Evolutionary conservation across 768 basidiomycete species (phyloP), one percentile per base, ranked within the genome.

Genomic region (Xanthoconium purpureum): DNA sequence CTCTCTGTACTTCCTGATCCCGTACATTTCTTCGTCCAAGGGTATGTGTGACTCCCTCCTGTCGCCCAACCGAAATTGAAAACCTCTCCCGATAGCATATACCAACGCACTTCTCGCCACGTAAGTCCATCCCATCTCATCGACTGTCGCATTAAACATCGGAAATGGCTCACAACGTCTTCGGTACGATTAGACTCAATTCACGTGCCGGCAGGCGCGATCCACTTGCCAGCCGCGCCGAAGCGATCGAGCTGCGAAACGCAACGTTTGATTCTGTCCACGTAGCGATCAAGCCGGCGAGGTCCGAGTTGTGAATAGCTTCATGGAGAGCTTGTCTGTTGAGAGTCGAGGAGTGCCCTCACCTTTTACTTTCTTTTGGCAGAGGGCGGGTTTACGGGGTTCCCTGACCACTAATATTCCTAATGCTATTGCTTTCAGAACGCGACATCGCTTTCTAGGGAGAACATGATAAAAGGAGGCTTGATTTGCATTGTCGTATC

Each of bases 21-120:
- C 53, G 2, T 54, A 54, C 38, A 47, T 54, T 17, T 47, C 30
- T 40, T 54, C 45, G 6, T 54, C 53, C 37, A 54, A 54, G 40
- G 53, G 53, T 47, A 28, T 15, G 53, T 24, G 45, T 5, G 4
- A 6, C 15, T 7, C 29, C 6, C 39, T 30, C 17, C 28, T 8
- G 10, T 3, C 32, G 6, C 17, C 9, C 18, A 20, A 38, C 15
- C 9, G 11, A 38, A 36, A 10, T 30, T 47, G 28, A 54, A 32
- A 20, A 11, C 4, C 20, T 17, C 7, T 13, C 36, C 17, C 2
- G 13, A 8, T 15, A 54, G 53, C 53, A 1, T 54, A 54, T n/a
- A 24, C 44, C 0, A 54, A 54, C 9, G 17, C 38, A 11, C 45
- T 54, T 32, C 45, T 54, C 30, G 52, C 52, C 20, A 54, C 52